Conservation (phyloP, 805 yeast species). For the Candida silvicultrix region DNA sequence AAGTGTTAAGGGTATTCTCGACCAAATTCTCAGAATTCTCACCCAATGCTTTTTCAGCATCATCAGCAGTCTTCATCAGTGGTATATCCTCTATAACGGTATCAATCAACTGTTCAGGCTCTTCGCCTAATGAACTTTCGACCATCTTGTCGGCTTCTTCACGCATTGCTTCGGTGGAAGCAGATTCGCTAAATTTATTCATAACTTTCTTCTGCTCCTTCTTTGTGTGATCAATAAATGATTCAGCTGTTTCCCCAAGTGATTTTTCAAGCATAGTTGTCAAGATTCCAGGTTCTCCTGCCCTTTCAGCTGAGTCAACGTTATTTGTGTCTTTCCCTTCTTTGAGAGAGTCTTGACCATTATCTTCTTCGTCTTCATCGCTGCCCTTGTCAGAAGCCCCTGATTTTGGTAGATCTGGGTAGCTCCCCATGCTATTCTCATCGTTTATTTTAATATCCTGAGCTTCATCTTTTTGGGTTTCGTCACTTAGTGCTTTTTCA, state of each 20-base stretch:
- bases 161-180: background rate
- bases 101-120: constrained; percentile 4
- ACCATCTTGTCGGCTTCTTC: background rate
- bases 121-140: constrained; percentile 6
- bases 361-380: background rate
- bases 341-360: background rate
- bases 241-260: constrained; percentile 8
- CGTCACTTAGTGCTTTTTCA: background rate
- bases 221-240: constrained; percentile 1
- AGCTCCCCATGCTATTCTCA: too few relatives aligned
- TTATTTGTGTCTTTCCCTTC: too few relatives aligned
- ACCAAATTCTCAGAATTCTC: background rate
- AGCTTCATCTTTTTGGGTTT: background rate
- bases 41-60: constrained; percentile 1
- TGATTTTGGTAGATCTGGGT: too few relatives aligned
- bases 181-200: background rate
- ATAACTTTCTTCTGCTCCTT: background rate
- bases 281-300: background rate
- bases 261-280: constrained; percentile 6
- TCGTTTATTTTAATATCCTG: too few relatives aligned
- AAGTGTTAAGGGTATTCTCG: background rate
- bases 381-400: too few relatives aligned
- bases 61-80: constrained; percentile 1
- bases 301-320: too few relatives aligned
- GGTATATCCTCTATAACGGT: background rate